These are phyloP conservation scores for Pythium periplocum DNA, from an alignment of 352 stramenopile species.

Conservation along the genomic window DNA sequence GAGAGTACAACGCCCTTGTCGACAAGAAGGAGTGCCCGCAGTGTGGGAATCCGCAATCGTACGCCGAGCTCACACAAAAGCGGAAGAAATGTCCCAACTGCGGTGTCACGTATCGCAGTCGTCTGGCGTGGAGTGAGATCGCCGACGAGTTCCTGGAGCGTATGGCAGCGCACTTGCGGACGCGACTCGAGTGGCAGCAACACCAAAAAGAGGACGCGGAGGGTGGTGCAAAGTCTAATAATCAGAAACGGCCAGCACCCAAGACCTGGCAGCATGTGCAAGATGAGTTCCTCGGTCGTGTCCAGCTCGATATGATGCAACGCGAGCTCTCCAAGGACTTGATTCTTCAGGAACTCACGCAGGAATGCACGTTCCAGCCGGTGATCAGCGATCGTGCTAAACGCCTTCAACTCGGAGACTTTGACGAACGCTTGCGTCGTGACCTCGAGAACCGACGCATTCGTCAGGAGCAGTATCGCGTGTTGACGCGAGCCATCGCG, in stretches of 20 bases:
- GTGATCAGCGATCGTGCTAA: slow-evolving; percentile 30
- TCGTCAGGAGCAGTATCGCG: slow-evolving; percentile 28
- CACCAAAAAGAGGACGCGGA: slow-evolving; percentile 6
- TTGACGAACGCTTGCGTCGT: slow-evolving; percentile 50
- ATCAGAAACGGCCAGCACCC: neutral
- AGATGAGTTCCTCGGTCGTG: slow-evolving; percentile 56
- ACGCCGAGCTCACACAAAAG: slow-evolving; percentile 73
- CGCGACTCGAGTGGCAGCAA: slow-evolving; percentile 7
- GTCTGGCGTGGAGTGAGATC: slow-evolving; percentile 59
- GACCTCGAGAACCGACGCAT: slow-evolving; percentile 44
- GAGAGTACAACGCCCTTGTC: slow-evolving; percentile 41
- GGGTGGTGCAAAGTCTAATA: neutral
- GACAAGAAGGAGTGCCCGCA: slow-evolving; percentile 78
- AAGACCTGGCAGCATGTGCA: slow-evolving; percentile 45
- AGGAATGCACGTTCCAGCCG: slow-evolving; percentile 52
- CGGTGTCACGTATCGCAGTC: slow-evolving; percentile 56
- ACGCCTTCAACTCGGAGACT: slow-evolving; percentile 40
- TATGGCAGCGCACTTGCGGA: slow-evolving; percentile 33
- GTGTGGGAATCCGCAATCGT: slow-evolving; percentile 69
- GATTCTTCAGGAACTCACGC: slow-evolving; percentile 46
- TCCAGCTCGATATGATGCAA: slow-evolving; percentile 56
- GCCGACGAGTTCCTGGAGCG: slow-evolving; percentile 56
- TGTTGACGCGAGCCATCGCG: slow-evolving; percentile 11
- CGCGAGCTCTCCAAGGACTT: slow-evolving; percentile 39
- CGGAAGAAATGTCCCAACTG: slow-evolving; percentile 79